Base-by-base conservation (phyloP, 2,329 filamentous ascomycete genomes). In the Microcyclospora tardicrescens region DNA sequence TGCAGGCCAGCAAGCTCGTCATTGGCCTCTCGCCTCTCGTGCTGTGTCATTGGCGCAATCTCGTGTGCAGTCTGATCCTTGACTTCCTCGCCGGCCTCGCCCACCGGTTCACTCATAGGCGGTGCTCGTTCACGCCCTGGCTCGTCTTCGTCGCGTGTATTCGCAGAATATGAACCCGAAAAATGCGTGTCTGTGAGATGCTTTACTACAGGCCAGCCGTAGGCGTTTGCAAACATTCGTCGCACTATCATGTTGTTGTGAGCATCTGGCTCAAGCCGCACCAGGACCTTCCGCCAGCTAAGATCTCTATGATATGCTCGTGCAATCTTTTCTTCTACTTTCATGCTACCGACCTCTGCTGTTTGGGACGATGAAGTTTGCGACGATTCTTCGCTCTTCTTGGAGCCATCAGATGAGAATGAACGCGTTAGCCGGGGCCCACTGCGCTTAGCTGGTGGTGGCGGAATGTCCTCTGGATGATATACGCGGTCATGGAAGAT, bases 171-270 rank as follows among this genome's bases (percentile, higher is more conserved):
- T 1, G 77, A 78, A 55, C 93, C 82, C 38, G 78, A 82, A 57
- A 98, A 98, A 62, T 98, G 91, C 0, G 85, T 86, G 53, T 96
- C 87, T 37, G 91, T 89, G 14, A 96, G 65, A 61, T 98, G 91
- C 62, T 95, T 87, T 36, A 96, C 69, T 1, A 98, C 91, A 0
- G 91, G 91, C 91, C 91, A 98, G 2, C 91, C 91, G 52, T 93
- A 93, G 0, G 91, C 91, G 55, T 98, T 98, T 40, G 86, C 81
- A 59, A 98, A 98, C 79, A 86, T 93, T 40, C 91, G 80, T 12
- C 91, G 81, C 16, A 98, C 91, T 43, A 96, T 81, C 49, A 98
- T 93, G 60, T 98, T 98, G 62, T 98, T 98, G 65, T 98, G 91
- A 0, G 91, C 91, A 61, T 98, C 91, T 0, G 91, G 91, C 57